These are phyloP conservation scores for Radiomyces spectabilis DNA, from an alignment of 192 early-diverging fungal genomes.

Conservation along the genomic window DNA sequence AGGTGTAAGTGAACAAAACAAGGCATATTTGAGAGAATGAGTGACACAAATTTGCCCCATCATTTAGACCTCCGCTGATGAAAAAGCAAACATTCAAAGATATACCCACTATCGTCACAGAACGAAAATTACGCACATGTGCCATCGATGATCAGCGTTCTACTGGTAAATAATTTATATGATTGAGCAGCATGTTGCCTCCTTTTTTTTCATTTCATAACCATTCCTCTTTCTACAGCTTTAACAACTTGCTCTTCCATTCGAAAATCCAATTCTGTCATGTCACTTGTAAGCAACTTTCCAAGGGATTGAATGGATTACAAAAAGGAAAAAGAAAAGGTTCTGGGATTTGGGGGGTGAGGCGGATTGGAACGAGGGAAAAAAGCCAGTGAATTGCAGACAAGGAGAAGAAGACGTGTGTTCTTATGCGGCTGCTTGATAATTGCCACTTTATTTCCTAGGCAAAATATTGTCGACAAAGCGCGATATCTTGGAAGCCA, in stretches of 20 bases:
- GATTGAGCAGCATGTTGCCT: too few species aligned
- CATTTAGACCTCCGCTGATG: slow-evolving; percentile 23
- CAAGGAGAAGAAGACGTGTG: too few species aligned
- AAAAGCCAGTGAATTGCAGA: too few species aligned
- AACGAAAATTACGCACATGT: slow-evolving; percentile 6
- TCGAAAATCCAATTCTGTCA: slow-evolving; percentile 7
- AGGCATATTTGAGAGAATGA: not conserved
- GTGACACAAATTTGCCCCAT: not conserved
- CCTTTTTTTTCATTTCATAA: not conserved
- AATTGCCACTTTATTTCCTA: not conserved
- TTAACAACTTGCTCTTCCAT: not conserved
- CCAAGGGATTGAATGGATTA: too few species aligned
- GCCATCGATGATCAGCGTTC: too few species aligned
- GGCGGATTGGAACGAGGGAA: too few species aligned
- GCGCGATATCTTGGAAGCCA: not conserved
- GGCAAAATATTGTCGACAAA: slow-evolving; percentile 9
- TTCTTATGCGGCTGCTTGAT: not conserved
- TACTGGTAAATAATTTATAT: too few species aligned
- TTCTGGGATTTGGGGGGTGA: too few species aligned
- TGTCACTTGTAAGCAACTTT: slow-evolving; percentile 7
- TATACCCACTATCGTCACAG: slow-evolving; percentile 11
- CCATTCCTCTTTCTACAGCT: not conserved
- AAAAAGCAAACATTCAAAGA: slow-evolving; percentile 26
- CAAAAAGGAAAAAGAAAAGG: too few species aligned
- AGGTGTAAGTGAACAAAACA: slow-evolving; percentile 19